Base-by-base conservation (phyloP, 495 filamentous ascomycete species). In the Letharia columbiana region DNA sequence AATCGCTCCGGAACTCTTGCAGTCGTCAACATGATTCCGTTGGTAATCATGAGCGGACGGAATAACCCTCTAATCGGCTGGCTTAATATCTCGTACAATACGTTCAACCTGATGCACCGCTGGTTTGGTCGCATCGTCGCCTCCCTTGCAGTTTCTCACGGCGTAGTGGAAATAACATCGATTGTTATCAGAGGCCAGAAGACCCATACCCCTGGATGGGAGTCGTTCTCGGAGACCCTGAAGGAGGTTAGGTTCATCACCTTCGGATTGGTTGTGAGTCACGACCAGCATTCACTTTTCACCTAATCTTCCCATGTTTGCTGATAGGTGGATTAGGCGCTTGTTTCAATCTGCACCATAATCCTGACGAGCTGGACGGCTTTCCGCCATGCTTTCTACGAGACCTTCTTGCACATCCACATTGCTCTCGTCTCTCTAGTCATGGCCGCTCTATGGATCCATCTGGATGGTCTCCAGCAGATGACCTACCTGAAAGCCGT, bases 301-400 rank as follows among this genome's bases (percentile, higher is more conserved):
- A 15, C 7, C 49, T 39, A 63, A 44, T 8, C 39, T 9, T 49
- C 23, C 4, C n/a, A 41, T 40, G 60, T 61, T 11, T 50, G 42
- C 50, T 66, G 17, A 66, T 68, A 73, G 35, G 35, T 59, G 49
- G 28, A 66, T 20, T 57, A 83, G 81, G 77, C 75, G 57, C 72
- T 76, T 13, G 72, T 84, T 20, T 83, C 82, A 18, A 76, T 92
- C 65, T 71, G 91, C 42, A 67, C 88, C 37, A 70, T 91, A 54
- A 66, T 83, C 33, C 20, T 80, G 6, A 82, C 84, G 58, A 88
- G 92, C 39, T 78, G 87, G 17, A 90, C 90, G 2, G 83, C 90
- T 6, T 70, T 98, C 54, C 86, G 94, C 45, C 93, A 96, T 75
- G 92, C 93, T 23, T 96, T 96, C 76, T 98, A 98, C 75, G 95